Base-by-base conservation (phyloP, 352 stramenopile species). In the Pythium vanterpoolii region DNA sequence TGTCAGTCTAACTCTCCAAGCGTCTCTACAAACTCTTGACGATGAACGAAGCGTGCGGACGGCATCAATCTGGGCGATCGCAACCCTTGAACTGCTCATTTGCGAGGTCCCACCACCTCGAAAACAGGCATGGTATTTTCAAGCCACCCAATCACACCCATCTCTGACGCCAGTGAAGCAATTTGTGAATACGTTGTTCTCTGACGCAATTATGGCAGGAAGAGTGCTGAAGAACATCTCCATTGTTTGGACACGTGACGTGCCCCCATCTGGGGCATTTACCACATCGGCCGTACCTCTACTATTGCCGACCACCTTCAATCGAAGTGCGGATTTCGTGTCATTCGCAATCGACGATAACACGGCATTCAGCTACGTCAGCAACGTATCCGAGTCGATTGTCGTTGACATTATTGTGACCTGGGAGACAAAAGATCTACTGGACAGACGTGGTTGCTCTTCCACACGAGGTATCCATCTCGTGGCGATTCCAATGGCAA, bases 351-450 rank as follows among this genome's bases (percentile, higher is more conserved):
- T 45, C 28, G 45, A 34, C 8, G n/a, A 49, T 28, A 16, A 8
- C 10, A 4, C 13, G 4, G 4, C 19, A 21, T 28, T 68, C 27
- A 31, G 47, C 33, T 68, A 68, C 31, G 30, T 38, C 0, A 62
- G 30, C 39, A 55, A 52, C 30, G 16, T 30, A 0, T 42, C 60
- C 18, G 60, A 62, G 19, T 44, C 24, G 2, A 26, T 49, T 24
- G 18, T 30, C 9, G 21, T 71, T 38, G 65, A 71, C 26, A n/a
- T 60, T 7, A 52, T 65, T 6, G 9, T 72, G 1, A 61, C 56
- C 27, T 68, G 64, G 60, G 31, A 47, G 10, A 30, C n/a, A 7
- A 21, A 16, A 23, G 34, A 19, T 16, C 3, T 19, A 5, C 18
- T n/a, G 5, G n/a, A 16, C 5, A 19, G 1, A 13, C 39, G 39